Base-by-base conservation (phyloP, 306 rosid species). In the Vicia sativa region DNA sequence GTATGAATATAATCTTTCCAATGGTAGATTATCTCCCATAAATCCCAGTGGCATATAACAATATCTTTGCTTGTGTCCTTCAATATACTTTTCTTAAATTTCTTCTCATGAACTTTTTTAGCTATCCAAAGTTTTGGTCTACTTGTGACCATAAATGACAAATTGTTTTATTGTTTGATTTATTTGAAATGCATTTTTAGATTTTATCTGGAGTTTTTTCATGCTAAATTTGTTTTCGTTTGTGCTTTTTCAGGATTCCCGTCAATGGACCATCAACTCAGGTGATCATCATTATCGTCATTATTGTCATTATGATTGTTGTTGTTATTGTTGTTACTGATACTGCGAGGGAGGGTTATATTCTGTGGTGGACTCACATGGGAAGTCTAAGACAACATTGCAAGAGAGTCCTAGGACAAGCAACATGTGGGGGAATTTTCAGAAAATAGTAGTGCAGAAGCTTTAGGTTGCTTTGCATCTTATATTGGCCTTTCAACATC, bases 201-300 rank as follows among this genome's bases (percentile, higher is more conserved):
- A 58, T 29, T 52, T 54, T 65, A 42, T 56, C 37, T 60, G 18
- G 12, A 10, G 63, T 19, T 1, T 60, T 54, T 55, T 34, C 19
- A 2, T 8, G n/a, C 63, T 11, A 11, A 65, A 53, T 65, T 60
- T 66, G 49, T 35, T 61, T 41, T 35, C 52, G 38, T 61, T 31
- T 74, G 37, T 72, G 56, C 56, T 23, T 74, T 86, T 81, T 50
- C 86, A 93, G 98, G 87, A 65, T 90, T 65, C 86, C 91, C 56
- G 78, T 80, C 63, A 73, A 57, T 62, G 62, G 87, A 50, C 89
- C 79, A 74, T 71, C 85, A 29, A 38, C 89, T 81, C 84, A 86
- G 95, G 98, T 87, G 72, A 77, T 42, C 14, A 31, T 66, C 29
- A 4, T 55, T 6, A 55, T 55, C 2, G 19, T 19, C 29, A 4